Conservation (phyloP, 2,329 filamentous ascomycete genomes). For the Aspergillus sp. region DNA sequence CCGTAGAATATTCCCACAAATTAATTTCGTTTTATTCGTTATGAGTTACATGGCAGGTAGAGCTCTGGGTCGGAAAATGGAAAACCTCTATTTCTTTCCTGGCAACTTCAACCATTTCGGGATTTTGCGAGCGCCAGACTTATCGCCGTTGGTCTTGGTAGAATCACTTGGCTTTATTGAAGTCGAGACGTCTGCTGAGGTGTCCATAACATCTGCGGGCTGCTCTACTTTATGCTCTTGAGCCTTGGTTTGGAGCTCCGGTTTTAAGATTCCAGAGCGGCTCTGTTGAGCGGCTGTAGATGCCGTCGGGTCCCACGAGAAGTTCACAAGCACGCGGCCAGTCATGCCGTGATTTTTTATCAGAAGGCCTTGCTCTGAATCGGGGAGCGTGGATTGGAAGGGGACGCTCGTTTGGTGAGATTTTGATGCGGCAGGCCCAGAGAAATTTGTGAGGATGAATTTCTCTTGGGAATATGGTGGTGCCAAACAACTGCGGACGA, state of each 20-base stretch:
- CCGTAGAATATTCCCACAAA: background rate
- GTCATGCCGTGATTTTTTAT: constrained; percentile 71
- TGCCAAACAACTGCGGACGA: constrained; percentile 71
- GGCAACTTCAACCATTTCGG: constrained; percentile 73
- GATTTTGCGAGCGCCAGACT: constrained; percentile 40
- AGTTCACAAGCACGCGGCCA: constrained; percentile 70
- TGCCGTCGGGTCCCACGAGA: constrained; percentile 70
- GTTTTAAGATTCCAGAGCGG: constrained; percentile 54
- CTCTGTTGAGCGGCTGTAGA: constrained; percentile 54
- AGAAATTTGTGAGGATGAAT: constrained; percentile 70
- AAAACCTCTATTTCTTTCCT: constrained; percentile 62
- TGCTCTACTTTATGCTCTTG: constrained; percentile 58
- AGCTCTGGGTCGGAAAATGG: background rate
- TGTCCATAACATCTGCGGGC: constrained; percentile 52
- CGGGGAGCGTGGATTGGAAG: constrained; percentile 30
- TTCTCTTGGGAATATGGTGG: constrained; percentile 54
- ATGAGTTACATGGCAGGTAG: background rate
- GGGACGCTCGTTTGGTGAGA: constrained; percentile 16
- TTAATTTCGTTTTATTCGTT: background rate
- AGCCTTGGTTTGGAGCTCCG: constrained; percentile 62
- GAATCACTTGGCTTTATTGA: constrained; percentile 37
- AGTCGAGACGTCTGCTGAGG: constrained; percentile 42
- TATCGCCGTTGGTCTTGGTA: constrained; percentile 24
- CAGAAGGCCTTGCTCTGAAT: constrained; percentile 53
- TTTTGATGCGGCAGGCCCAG: constrained; percentile 19